A percentile compares a stretch with the other conserved stretches of the same genome.
These are phyloP conservation scores for Alloascoidea hylecoeti DNA, from an alignment of 805 yeast species.

Conservation along the genomic window DNA sequence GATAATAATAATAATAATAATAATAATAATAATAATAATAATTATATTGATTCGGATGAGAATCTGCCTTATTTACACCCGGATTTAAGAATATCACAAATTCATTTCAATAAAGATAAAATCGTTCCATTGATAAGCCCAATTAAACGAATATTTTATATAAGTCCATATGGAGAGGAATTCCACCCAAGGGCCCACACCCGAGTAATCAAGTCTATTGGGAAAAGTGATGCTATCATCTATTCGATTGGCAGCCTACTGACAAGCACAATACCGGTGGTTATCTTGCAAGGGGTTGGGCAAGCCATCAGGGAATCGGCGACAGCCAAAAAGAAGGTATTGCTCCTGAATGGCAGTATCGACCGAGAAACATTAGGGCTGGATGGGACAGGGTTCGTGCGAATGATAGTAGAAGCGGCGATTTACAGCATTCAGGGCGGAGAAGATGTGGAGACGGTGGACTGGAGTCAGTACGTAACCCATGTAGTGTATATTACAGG, in stretches of 20 bases:
- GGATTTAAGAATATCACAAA: conserved; percentile 57
- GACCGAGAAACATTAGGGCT: conserved; percentile 75
- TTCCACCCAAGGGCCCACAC: conserved; percentile 62
- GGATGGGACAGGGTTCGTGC: conserved; percentile 43
- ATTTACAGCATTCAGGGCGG: conserved; percentile 29
- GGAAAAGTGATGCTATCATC: conserved; percentile 38
- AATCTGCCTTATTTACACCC: conserved; percentile 68
- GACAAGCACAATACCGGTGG: conserved; percentile 76
- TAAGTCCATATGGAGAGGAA: conserved; percentile 82
- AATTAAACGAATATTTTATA: conserved; percentile 58
- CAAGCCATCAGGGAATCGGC: conserved; percentile 30
- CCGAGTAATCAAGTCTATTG: conserved; percentile 37
- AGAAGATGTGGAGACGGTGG: too few relatives aligned
- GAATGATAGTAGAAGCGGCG: conserved; percentile 40
- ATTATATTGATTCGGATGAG: conserved; percentile 34
- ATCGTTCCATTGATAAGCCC: conserved; percentile 59
- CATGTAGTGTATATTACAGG: too few relatives aligned
- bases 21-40: background rate
- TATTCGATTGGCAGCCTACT: conserved; percentile 81
- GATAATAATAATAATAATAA: background rate
- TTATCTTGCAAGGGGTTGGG: conserved; percentile 62
- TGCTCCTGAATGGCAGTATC: conserved; percentile 56
- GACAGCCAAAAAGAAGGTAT: conserved; percentile 27
- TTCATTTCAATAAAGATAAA: conserved; percentile 51
- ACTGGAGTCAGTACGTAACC: too few relatives aligned